Percentiles rank a stretch among this genome's conserved stretches.
Conservation (phyloP, 192 early-diverging fungal genomes). For the Linnemannia exigua region DNA sequence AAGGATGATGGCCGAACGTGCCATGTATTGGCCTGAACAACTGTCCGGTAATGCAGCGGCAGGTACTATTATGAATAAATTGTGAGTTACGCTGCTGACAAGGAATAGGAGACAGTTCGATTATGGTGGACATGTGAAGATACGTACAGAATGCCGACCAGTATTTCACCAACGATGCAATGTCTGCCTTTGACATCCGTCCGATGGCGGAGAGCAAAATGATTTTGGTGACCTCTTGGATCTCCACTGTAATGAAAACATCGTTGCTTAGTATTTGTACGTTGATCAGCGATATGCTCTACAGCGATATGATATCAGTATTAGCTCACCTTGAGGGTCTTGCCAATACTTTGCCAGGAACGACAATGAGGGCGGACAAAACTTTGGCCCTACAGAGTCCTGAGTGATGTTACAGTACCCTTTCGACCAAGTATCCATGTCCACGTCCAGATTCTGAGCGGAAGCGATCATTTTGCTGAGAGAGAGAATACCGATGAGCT, state of each 20-base stretch:
- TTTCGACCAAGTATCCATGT: conserved; percentile 62
- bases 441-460: conserved; percentile 26
- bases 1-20: conserved; percentile 79
- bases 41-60: conserved; percentile 53
- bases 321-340: conserved; percentile 75
- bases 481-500: conserved; percentile 73
- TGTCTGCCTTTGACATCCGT: conserved; percentile 64
- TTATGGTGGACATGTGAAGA: background rate
- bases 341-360: conserved; percentile 88
- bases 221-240: conserved; percentile 74
- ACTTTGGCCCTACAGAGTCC: conserved; percentile 62
- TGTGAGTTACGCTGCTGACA: background rate
- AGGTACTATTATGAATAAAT: conserved; percentile 59
- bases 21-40: conserved; percentile 62
- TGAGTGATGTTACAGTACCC: conserved; percentile 68
- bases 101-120: background rate
- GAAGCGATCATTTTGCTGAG: conserved; percentile 35
- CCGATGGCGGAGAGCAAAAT: conserved; percentile 69
- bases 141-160: conserved; percentile 77
- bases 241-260: conserved; percentile 61
- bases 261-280: background rate
- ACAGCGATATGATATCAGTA: background rate
- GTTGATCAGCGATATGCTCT: background rate
- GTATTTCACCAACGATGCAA: conserved; percentile 70
- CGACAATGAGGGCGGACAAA: conserved; percentile 75